These are phyloP conservation scores for Saxophila tyrrhenica DNA, from an alignment of 495 filamentous ascomycete genomes.

Conservation along the genomic window DNA sequence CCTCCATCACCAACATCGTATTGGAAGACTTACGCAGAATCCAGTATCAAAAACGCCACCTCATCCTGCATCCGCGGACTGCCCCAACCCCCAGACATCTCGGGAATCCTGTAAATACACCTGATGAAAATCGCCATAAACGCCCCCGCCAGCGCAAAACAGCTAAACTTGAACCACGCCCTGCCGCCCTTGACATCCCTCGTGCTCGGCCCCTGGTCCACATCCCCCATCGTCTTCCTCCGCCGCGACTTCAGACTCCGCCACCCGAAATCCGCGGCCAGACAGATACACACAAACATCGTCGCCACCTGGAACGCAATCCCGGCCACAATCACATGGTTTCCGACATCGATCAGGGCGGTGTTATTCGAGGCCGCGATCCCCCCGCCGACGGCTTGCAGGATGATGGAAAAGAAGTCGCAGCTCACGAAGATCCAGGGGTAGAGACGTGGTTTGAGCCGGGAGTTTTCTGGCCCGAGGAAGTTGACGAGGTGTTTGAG, in stretches of 20 bases:
- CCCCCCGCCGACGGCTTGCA: slow-evolving; percentile 44
- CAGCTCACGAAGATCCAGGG: slow-evolving; percentile 43
- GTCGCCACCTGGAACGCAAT: slow-evolving; percentile 29
- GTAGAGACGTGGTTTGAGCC: slow-evolving; percentile 42
- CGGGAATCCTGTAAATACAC: slow-evolving; percentile 19
- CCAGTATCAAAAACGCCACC: slow-evolving; percentile 14
- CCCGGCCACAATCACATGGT: slow-evolving; percentile 27
- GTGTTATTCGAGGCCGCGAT: slow-evolving; percentile 18
- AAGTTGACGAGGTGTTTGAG: slow-evolving; percentile 33
- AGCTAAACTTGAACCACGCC: slow-evolving; percentile 9
- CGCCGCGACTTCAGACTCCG: slow-evolving; percentile 7
- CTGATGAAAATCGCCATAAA: slow-evolving; percentile 17
- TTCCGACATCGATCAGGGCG: slow-evolving; percentile 13
- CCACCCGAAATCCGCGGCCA: slow-evolving; percentile 24
- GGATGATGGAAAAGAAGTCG: slow-evolving; percentile 39
- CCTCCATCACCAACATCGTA: too few relatives aligned
- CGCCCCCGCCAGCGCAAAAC: slow-evolving; percentile 3
- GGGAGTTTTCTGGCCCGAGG: slow-evolving; percentile 38
- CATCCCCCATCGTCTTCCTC: background rate
- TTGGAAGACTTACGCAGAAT: slow-evolving; percentile 11
- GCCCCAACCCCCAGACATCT: slow-evolving; percentile 19
- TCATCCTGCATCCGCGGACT: slow-evolving; percentile 11
- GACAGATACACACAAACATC: slow-evolving; percentile 27
- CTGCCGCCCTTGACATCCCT: slow-evolving; percentile 2
- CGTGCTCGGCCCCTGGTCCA: background rate